Conservation (phyloP, 106 monocot genomes). For the Acorus gramineus region DNA sequence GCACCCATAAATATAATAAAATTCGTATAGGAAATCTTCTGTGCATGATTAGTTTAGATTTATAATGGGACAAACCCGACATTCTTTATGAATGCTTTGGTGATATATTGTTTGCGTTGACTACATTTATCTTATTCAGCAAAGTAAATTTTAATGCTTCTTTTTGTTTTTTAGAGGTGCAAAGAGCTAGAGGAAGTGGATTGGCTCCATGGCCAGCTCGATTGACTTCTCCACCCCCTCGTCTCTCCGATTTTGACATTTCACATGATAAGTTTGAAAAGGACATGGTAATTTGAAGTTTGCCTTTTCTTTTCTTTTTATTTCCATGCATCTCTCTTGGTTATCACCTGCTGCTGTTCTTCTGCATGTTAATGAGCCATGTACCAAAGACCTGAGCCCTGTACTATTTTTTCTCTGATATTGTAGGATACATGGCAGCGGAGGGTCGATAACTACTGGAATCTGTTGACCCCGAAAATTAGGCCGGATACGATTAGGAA, state of each 20-base stretch:
- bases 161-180: conserved; percentile 34
- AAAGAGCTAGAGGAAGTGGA: conserved; percentile 60
- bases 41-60: too few relatives aligned
- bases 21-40: too few relatives aligned
- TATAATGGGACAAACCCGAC: too few relatives aligned
- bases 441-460: conserved; percentile 66
- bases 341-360: neutral
- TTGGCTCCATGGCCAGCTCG: conserved; percentile 89
- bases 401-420: neutral
- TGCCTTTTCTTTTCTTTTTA: neutral
- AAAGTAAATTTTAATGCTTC: neutral
- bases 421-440: conserved; percentile 68
- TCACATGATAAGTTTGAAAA: conserved; percentile 50
- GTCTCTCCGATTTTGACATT: conserved; percentile 61
- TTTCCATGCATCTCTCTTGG: neutral
- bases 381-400: too few relatives aligned
- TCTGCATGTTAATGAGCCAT: too few relatives aligned
- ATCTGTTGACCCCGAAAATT: conserved; percentile 50
- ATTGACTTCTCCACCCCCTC: conserved; percentile 58
- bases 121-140: too few relatives aligned
- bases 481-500: conserved; percentile 59
- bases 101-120: too few relatives aligned
- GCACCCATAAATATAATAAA: too few relatives aligned
- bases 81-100: too few relatives aligned
- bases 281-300: conserved; percentile 42